Base-by-base conservation (phyloP, 2,329 filamentous ascomycete genomes). In the Alternaria viburni region DNA sequence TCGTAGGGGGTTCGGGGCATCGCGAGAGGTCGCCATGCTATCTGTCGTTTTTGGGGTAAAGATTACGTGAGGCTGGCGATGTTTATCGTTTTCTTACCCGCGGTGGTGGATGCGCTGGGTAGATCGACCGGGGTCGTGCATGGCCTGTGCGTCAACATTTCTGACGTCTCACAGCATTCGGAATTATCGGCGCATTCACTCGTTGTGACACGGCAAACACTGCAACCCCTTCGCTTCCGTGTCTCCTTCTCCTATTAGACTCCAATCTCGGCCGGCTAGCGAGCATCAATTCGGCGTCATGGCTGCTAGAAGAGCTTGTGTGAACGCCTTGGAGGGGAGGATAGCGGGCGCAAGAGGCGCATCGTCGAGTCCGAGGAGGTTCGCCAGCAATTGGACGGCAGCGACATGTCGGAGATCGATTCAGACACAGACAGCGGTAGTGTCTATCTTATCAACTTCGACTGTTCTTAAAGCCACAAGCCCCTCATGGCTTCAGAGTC, bases 1-100 rank as follows among this genome's bases (percentile, higher is more conserved):
- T 65, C 90, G 85, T 61, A 91, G 82, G 61, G 90, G 90, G 71
- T 92, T 91, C 19, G 83, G 83, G 30, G 79, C 77, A 70, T 83
- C 82, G 69, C 81, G 78, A 54, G 81, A 83, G 57, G 82, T 78
- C 51, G 81, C 76, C 80, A 83, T 82, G 51, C 63, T 58, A 66
- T 64, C 57, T 28, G 54, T 59, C 19, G 49, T 52, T 41, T 52
- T 15, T 36, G 5, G 9, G 30, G 13, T 10, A 52, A 23, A 36
- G 49, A 51, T 52, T 36, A 25, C 49, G 55, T 59, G 57, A 45
- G 43, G 58, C 45, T 52, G 49, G 44, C 36, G 54, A 54, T 50
- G 58, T 63, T 50, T 63, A 59, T 54, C 26, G 52, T 61, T 57
- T 61, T 61, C 44, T 57, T 46, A 51, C 52, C 51, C 49, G 44